Percentiles rank a stretch among this genome's conserved stretches.
Evolutionary conservation across 208 protist genomes (phyloP).

Genomic region (Strigomonas oncopelti): DNA sequence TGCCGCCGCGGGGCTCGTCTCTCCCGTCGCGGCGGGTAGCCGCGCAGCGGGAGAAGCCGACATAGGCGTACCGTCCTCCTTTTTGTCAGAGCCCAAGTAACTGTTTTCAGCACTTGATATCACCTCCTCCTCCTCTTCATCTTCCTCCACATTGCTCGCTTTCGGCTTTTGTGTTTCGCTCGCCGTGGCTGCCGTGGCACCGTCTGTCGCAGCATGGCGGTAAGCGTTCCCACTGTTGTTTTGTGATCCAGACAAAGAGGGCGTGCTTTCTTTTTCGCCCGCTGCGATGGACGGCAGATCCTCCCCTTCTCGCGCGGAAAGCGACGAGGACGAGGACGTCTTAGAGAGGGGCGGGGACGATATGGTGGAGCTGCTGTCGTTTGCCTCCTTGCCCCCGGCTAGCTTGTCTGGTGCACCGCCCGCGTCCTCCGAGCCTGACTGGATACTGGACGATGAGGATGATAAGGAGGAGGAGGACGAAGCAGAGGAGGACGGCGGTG

Average conservation of each 20-base stretch:
- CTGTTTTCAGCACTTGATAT: too few species aligned
- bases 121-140: too few species aligned
- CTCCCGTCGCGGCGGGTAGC: background rate
- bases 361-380: background rate
- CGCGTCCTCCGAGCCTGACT: background rate
- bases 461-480: background rate
- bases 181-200: too few species aligned
- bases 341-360: background rate
- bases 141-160: too few species aligned
- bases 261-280: background rate
- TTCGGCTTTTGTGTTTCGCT: too few species aligned
- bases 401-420: background rate
- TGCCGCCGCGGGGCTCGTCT: background rate
- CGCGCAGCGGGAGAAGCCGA: background rate
- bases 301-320: background rate
- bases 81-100: too few species aligned
- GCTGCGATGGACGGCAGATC: background rate
- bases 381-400: background rate
- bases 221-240: too few species aligned
- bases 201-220: too few species aligned
- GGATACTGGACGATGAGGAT: background rate
- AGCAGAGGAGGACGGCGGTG: background rate
- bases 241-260: too few species aligned
- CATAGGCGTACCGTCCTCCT: too few species aligned
- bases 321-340: constrained; percentile 6